Base-by-base conservation (phyloP, 352 stramenopile species). In the Phytophthora pinifolia region DNA sequence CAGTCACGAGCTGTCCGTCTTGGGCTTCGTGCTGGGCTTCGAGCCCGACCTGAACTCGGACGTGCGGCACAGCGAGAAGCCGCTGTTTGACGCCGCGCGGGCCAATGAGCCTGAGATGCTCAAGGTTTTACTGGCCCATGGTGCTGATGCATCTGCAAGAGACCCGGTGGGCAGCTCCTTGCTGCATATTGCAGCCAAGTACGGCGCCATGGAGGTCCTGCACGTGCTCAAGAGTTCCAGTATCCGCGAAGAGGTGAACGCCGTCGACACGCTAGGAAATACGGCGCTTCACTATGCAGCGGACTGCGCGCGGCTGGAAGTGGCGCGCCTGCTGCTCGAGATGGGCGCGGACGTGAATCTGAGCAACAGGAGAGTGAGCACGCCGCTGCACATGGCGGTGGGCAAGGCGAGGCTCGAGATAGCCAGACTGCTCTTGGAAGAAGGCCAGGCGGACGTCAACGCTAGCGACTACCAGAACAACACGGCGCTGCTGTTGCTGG, bases 161-260 rank as follows among this genome's bases (percentile, higher is more conserved):
- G 65, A 74, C 25, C 56, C 59, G 1, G 60, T 63, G 41, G 65
- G 61, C 37, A 70, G 60, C 51, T 65, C 46, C 12, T 39, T 68
- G 52, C 48, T 74, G 46, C 65, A 74, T 35, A 74, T 74, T 46
- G 65, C 65, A 42, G 57, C 56, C 29, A 74, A 74, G 38, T 74
- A 74, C 44, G 18, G 47, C 9, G 48, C 55, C 0, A 31, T 33
- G 54, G 10, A 47, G 2, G 54, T 66, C 8, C 29, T 72, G 44
- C 9, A 48, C 1, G 48, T 69, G 54, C 50, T 72, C 17, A 45
- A 47, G 22, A 34, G 33, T 1, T 57, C 38, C 35, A 61, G 59
- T 30, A 48, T 52, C 8, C 33, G 53, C 1, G 65, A 62, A 31
- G 55, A 70, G 7, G 52, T 74, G 32, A 65, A 74, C 43, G 44